phyloP scores from a whole-genome alignment of 2,329 filamentous ascomycete species.

The Arthrobotrys sinensis region DNA sequence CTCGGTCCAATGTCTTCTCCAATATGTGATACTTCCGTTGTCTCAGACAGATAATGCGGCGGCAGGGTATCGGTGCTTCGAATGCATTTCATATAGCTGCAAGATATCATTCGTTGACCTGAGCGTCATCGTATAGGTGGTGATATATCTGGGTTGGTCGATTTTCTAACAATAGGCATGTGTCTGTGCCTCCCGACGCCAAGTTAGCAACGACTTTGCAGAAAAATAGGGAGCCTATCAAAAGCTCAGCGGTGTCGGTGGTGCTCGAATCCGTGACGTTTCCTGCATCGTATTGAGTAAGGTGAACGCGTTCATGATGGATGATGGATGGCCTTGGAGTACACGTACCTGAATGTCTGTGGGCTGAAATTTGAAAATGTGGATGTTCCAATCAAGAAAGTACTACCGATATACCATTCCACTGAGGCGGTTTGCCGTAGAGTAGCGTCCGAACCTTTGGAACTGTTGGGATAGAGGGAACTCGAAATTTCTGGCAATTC shows the following conservation, averaged over 20 bases:
- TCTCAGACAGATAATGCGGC: neutral
- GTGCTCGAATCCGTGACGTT: neutral
- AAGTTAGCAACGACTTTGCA: too few species aligned
- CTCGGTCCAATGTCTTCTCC: neutral
- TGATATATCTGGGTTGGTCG: neutral
- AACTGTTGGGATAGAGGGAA: too few species aligned
- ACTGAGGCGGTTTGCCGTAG: too few species aligned
- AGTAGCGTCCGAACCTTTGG: too few species aligned
- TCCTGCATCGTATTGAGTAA: slow-evolving; percentile 10
- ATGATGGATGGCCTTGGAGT: neutral
- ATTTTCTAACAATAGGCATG: neutral
- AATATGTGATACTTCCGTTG: neutral
- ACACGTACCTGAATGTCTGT: too few species aligned
- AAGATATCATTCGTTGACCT: neutral
- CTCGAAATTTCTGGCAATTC: too few species aligned
- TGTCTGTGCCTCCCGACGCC: too few species aligned
- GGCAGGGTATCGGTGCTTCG: neutral
- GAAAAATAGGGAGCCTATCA: neutral
- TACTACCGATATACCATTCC: too few species aligned
- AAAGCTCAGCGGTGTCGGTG: neutral
- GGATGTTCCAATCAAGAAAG: too few species aligned
- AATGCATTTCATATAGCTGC: neutral
- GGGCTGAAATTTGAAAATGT: too few species aligned
- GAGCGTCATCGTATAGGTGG: neutral
- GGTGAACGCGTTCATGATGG: neutral